Evolutionary conservation across 345 rosid species (phyloP).

Genomic region (Camelina laxa): DNA sequence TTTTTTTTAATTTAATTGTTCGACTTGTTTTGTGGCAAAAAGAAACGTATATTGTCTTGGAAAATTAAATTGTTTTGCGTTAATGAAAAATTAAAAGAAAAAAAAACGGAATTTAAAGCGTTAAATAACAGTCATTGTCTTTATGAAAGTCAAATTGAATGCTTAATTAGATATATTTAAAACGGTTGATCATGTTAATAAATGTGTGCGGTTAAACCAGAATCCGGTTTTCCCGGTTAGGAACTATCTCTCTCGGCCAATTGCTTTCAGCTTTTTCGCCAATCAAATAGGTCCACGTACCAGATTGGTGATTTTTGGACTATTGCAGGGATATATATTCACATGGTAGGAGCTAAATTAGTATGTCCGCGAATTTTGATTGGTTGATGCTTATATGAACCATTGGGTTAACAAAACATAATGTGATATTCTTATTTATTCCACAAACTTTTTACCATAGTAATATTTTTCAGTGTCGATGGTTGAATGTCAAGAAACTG

Average conservation of each 20-base stretch:
- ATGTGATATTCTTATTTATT: too few relatives aligned
- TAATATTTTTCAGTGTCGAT: too few relatives aligned
- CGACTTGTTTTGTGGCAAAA: neutral
- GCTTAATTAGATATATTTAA: conserved; percentile 9
- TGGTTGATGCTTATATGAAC: neutral
- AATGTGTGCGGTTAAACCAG: conserved; percentile 18
- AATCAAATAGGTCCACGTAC: neutral
- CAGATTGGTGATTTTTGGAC: neutral
- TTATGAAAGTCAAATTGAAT: conserved; percentile 32
- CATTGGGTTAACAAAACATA: neutral
- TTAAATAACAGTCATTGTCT: conserved; percentile 19
- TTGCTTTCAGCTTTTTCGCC: neutral
- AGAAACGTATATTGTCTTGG: too few relatives aligned
- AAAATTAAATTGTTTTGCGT: too few relatives aligned
- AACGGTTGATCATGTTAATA: conserved; percentile 5
- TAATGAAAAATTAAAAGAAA: conserved; percentile 15
- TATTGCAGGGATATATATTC: conserved; percentile 6
- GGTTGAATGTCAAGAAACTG: too few relatives aligned
- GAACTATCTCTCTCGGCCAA: neutral
- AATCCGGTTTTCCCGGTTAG: conserved; percentile 12
- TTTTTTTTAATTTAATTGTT: too few relatives aligned
- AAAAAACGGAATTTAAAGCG: neutral
- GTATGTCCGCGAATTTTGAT: neutral
- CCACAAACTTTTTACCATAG: too few relatives aligned
- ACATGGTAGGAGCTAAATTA: conserved; percentile 20